Evolutionary conservation across 23 red algal genomes (phyloP).

Genomic region (Gracilaria domingensis): DNA sequence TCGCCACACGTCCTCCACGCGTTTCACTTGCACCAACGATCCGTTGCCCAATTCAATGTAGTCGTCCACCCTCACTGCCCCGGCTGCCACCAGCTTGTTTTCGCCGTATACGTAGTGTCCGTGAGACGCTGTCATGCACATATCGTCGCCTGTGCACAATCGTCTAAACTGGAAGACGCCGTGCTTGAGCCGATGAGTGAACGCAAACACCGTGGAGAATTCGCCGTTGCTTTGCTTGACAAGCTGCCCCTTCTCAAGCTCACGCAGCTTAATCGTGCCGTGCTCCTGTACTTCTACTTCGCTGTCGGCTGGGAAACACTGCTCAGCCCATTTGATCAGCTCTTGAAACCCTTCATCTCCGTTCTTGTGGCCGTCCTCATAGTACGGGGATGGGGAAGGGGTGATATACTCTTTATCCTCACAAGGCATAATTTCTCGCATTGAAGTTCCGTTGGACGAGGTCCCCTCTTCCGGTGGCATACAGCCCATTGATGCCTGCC

Average conservation of each 20-base stretch:
- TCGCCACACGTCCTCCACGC: neutral
- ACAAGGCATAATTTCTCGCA: too few species aligned
- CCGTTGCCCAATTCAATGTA: neutral
- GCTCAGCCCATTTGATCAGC: neutral
- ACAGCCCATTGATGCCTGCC: too few species aligned
- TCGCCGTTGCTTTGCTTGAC: neutral
- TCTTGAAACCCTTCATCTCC: neutral
- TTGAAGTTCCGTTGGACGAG: too few species aligned
- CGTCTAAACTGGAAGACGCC: slow-evolving; percentile 3
- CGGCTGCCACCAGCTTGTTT: slow-evolving; percentile 13
- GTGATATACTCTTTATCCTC: too few species aligned
- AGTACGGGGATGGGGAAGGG: too few species aligned
- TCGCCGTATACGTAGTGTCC: slow-evolving; percentile 31
- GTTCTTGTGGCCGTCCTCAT: neutral
- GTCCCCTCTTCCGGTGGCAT: too few species aligned
- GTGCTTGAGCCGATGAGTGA: slow-evolving; percentile 6
- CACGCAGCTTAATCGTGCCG: neutral
- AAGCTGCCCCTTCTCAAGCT: neutral
- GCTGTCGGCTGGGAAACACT: slow-evolving; percentile 9
- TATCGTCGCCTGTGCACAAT: neutral
- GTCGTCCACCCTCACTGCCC: neutral
- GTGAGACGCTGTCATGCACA: neutral
- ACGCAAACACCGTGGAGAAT: slow-evolving; percentile 28
- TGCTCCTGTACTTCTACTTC: neutral
- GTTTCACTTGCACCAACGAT: neutral